Evolutionary conservation across 352 stramenopile species (phyloP).

Genomic region (Phytophthora lateralis): DNA sequence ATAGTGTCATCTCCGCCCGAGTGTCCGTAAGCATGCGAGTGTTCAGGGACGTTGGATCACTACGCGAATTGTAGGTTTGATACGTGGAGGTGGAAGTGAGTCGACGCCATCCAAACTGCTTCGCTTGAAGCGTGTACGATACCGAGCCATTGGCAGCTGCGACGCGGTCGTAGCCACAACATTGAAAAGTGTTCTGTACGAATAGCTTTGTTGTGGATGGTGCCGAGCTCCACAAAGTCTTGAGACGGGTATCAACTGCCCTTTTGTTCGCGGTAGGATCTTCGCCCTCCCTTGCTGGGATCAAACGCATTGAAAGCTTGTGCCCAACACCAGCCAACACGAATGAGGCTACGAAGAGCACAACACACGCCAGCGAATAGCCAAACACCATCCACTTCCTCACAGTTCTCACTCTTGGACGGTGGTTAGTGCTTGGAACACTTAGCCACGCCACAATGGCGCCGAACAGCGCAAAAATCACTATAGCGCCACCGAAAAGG

Average conservation of each 20-base stretch:
- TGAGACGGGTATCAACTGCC: slow-evolving; percentile 24
- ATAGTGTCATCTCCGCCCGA: slow-evolving; percentile 6
- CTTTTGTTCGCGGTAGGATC: background rate
- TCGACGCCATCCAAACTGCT: slow-evolving; percentile 40
- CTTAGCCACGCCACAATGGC: slow-evolving; percentile 36
- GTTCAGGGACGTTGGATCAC: background rate
- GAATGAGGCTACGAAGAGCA: slow-evolving; percentile 52
- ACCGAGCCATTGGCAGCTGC: slow-evolving; percentile 36
- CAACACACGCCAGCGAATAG: slow-evolving; percentile 41
- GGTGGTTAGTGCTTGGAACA: slow-evolving; percentile 4
- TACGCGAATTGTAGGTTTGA: slow-evolving; percentile 21
- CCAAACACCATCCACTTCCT: slow-evolving; percentile 31
- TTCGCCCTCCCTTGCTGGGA: slow-evolving; percentile 1
- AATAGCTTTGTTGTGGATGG: slow-evolving; percentile 46
- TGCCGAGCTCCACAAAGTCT: slow-evolving; percentile 38
- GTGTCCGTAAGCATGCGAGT: slow-evolving; percentile 24
- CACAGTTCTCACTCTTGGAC: slow-evolving; percentile 1
- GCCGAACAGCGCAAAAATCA: slow-evolving; percentile 41
- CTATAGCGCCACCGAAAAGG: slow-evolving; percentile 39
- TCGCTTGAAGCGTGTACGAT: slow-evolving; percentile 39
- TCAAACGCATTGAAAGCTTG: slow-evolving; percentile 35
- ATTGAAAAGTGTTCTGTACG: slow-evolving; percentile 53
- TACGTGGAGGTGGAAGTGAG: slow-evolving; percentile 25
- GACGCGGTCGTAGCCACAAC: slow-evolving; percentile 51
- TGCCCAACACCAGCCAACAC: slow-evolving; percentile 42